A percentile compares a stretch with the other conserved stretches of the same genome.
These are phyloP conservation scores for Psilocybe cyanescens DNA, from an alignment of 768 basidiomycete species.

Conservation along the genomic window DNA sequence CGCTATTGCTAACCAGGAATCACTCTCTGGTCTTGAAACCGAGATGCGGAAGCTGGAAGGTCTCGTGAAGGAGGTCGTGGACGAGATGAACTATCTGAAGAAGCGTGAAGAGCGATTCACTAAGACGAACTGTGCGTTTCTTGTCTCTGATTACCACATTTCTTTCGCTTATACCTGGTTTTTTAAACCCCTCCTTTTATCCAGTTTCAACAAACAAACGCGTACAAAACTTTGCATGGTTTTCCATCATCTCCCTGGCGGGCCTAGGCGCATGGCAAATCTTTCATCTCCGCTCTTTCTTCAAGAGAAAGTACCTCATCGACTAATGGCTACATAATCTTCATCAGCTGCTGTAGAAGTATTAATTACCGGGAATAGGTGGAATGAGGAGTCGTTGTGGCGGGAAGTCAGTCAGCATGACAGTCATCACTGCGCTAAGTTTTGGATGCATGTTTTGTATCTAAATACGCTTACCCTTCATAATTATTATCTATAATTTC, in stretches of 20 bases:
- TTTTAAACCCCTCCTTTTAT: background rate
- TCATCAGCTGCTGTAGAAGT: background rate
- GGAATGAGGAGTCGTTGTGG: background rate
- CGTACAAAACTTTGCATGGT: slow-evolving; percentile 92
- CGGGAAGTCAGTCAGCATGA: background rate
- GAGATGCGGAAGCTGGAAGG: slow-evolving; percentile 99
- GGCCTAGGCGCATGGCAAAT: slow-evolving; percentile 94
- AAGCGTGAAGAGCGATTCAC: slow-evolving; percentile 88
- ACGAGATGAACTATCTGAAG: slow-evolving; percentile 93
- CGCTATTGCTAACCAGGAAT: slow-evolving; percentile 98
- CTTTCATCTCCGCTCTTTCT: slow-evolving; percentile 91
- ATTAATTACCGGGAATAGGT: background rate
- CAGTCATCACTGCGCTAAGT: slow-evolving; percentile 11
- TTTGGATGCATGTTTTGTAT: slow-evolving; percentile 12
- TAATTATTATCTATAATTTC: slow-evolving; percentile 11
- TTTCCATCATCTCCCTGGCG: slow-evolving; percentile 79
- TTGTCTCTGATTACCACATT: background rate
- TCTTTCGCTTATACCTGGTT: background rate
- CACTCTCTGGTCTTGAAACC: slow-evolving; percentile 91
- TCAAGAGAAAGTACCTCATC: slow-evolving; percentile 95
- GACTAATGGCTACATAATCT: slow-evolving; percentile 46
- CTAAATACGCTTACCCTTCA: slow-evolving; percentile 13
- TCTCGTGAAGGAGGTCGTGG: slow-evolving; percentile 90
- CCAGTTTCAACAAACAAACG: slow-evolving; percentile 90
- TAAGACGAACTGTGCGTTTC: slow-evolving; percentile 77